Evolutionary conservation across 2,329 filamentous ascomycete genomes (phyloP).

Genomic region (Sclerotinia nivalis): DNA sequence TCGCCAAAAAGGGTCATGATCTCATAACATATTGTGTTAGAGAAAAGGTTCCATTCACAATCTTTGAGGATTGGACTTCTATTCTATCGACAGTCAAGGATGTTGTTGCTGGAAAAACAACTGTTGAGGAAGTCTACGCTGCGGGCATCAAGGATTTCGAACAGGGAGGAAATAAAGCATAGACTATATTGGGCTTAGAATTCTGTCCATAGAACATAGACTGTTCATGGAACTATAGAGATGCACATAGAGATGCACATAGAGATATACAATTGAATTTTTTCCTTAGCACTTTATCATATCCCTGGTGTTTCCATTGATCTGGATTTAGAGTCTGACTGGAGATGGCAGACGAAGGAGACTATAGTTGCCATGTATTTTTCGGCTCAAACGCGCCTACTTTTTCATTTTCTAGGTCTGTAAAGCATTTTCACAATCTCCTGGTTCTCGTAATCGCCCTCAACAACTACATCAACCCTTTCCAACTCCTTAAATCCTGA

Average conservation of each 20-base stretch:
- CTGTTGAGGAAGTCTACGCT: conserved; percentile 66
- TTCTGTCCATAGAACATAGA: conserved; percentile 23
- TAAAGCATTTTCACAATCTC: conserved; percentile 2
- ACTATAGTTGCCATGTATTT: background rate
- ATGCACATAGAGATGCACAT: background rate
- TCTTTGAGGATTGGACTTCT: conserved; percentile 80
- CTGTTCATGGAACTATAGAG: conserved; percentile 21
- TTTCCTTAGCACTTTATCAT: background rate
- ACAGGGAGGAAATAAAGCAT: conserved; percentile 26
- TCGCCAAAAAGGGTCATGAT: conserved; percentile 89
- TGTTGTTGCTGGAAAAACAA: conserved; percentile 71
- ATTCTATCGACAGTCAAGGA: conserved; percentile 76
- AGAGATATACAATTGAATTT: background rate
- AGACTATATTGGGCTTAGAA: background rate
- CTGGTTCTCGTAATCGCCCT: background rate
- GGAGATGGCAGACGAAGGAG: background rate
- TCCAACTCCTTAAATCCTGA: conserved; percentile 1
- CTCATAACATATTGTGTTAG: conserved; percentile 84
- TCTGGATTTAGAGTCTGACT: too few relatives aligned
- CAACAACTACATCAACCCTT: background rate
- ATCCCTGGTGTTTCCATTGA: background rate
- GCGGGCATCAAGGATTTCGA: conserved; percentile 38
- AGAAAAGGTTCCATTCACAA: conserved; percentile 82
- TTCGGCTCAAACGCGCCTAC: background rate
- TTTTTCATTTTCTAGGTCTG: background rate